Base-by-base conservation (phyloP, 164 flowering plant genomes). In the Stephania cephalantha region DNA sequence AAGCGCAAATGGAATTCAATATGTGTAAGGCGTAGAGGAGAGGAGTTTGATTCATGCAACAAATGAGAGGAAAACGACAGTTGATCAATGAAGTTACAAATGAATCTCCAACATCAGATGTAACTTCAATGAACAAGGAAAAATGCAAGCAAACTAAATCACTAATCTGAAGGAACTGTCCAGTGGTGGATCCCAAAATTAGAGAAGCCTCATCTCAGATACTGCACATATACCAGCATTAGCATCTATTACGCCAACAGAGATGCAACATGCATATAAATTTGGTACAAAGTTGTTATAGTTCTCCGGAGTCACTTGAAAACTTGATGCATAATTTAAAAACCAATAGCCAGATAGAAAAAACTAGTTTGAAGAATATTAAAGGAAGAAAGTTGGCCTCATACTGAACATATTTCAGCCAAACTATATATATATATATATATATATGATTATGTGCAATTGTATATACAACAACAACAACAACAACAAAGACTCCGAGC, bases 1-100 rank as follows among this genome's bases (percentile, higher is more conserved):
- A 72, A 52, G 72, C 61, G 68, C 44, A 73, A 7, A 42, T 9
- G 67, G 46, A 66, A 46, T 71, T n/a, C 25, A 76, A 22, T 44
- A 12, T 18, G 58, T 35, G 6, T 50, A 44, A 18, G 64, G 20
- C 9, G 66, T 18, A 31, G 17, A 65, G 46, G 10, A 29, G 13
- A 29, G 22, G 35, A 25, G 25, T 7, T 10, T 22, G 22, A 17
- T 53, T 35, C 46, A 74, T 29, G 13, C 17, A 10, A 35, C 63
- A 68, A 15, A 18, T 31, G 46, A 22, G 71, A 68, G 12, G 70
- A 29, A 25, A 22, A 17, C 13, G 42, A 7, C 75, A 64, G 22
- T 31, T 20, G 9, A 3, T 20, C 44, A 20, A 22, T 42, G 7
- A 50, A 50, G 11, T 15, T 50, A 50, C 13, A 2, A 50, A 15